Percentiles rank a stretch among this genome's conserved stretches.
These are phyloP conservation scores for Schoenoplectus triqueter DNA, from an alignment of 202 grass and related monocot genomes.

Conservation along the genomic window DNA sequence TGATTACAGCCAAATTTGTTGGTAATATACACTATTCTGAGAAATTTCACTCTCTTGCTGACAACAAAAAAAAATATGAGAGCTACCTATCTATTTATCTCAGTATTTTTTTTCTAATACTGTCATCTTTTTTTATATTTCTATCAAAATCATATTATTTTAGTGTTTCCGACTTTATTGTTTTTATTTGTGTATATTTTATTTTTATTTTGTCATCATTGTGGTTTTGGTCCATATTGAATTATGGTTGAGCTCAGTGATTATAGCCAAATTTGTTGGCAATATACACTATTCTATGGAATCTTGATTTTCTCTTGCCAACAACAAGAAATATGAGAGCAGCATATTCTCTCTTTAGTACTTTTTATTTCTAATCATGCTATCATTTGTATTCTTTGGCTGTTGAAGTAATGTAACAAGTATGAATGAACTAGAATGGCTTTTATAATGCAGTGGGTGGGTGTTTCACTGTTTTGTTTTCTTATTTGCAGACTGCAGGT, in stretches of 20 bases:
- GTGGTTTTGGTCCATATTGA: not conserved
- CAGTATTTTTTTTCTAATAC: not conserved
- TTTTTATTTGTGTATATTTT: not conserved
- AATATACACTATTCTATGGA: constrained; percentile 22
- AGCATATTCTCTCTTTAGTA: not conserved
- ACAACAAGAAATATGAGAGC: not conserved
- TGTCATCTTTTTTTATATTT: not conserved
- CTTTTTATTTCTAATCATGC: not conserved
- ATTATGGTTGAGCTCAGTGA: constrained; percentile 21
- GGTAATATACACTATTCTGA: constrained; percentile 31
- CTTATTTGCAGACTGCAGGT: not conserved
- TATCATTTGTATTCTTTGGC: not conserved
- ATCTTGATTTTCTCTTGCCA: constrained; percentile 18
- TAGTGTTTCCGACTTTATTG: not conserved
- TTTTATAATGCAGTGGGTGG: not conserved
- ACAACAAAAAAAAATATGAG: constrained; percentile 11
- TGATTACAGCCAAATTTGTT: constrained; percentile 35
- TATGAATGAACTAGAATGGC: not conserved
- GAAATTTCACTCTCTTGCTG: constrained; percentile 10
- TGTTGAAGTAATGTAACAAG: not conserved
- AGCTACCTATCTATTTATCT: not conserved
- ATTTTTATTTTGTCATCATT: not conserved
- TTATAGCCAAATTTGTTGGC: constrained; percentile 37
- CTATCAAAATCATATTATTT: not conserved
- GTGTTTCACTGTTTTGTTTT: not conserved